Percentiles rank a stretch among this genome's conserved stretches.
These are phyloP conservation scores for Actinomucor elegans DNA, from an alignment of 371 early-diverging fungal genomes.

Conservation along the genomic window DNA sequence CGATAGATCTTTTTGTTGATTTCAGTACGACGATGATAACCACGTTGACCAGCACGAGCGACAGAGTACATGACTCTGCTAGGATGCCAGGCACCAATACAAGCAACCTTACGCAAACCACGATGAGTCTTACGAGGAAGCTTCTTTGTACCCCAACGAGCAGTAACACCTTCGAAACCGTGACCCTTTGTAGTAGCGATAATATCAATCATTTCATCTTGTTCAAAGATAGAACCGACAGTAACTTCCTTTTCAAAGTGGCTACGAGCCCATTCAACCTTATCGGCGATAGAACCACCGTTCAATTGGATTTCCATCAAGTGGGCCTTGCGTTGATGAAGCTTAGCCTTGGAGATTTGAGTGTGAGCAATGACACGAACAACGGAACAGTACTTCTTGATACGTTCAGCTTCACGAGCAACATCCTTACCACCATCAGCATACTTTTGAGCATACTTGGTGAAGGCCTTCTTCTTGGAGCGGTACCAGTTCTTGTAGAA, in stretches of 20 bases:
- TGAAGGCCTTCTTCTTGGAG: constrained; percentile 99
- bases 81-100: constrained; percentile 99
- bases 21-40: constrained; percentile 99
- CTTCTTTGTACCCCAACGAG: constrained; percentile 99
- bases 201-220: constrained; percentile 99
- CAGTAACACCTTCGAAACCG: constrained; percentile 99
- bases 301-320: constrained; percentile 99
- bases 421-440: constrained; percentile 88
- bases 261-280: constrained; percentile 97
- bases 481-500: constrained; percentile 99
- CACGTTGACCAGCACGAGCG: constrained; percentile 99
- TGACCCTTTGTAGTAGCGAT: constrained; percentile 99
- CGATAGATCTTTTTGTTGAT: constrained; percentile 99
- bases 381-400: constrained; percentile 98
- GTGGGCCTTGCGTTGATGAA: constrained; percentile 99
- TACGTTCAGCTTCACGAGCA: constrained; percentile 91
- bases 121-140: constrained; percentile 99
- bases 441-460: constrained; percentile 98
- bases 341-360: constrained; percentile 93
- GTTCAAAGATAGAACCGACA: constrained; percentile 90
- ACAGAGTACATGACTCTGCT: constrained; percentile 99
- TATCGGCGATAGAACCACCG: constrained; percentile 97
- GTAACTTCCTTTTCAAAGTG: constrained; percentile 98
- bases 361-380: constrained; percentile 99
- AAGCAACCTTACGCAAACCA: constrained; percentile 99